Evolutionary conservation across 208 protist genomes (phyloP).

Genomic region (Vickermania ingenoplastis): DNA sequence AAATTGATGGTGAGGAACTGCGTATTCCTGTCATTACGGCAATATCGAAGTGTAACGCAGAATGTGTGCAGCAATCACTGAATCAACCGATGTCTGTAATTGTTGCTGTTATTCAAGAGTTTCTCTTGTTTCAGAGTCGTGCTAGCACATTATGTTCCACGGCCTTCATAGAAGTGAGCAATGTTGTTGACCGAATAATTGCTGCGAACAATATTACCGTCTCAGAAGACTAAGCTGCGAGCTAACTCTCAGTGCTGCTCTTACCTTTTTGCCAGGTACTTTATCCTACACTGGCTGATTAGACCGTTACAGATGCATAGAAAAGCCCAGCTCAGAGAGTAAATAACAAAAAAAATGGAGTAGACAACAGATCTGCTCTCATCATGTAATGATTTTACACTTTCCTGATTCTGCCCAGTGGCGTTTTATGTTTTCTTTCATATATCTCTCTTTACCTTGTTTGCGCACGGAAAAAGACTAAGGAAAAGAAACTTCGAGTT

Average conservation of each 20-base stretch:
- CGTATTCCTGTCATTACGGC: conserved; percentile 57
- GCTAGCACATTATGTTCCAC: conserved; percentile 56
- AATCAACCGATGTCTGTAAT: conserved; percentile 31
- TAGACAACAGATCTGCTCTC: not conserved
- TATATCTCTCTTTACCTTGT: not conserved
- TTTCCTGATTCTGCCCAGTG: conserved; percentile 9
- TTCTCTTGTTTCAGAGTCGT: conserved; percentile 77
- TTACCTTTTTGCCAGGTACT: no score
- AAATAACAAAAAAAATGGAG: not conserved
- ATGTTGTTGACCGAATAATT: conserved; percentile 32
- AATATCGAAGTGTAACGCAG: conserved; percentile 26
- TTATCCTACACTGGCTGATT: no score
- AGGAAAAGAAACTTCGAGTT: no score
- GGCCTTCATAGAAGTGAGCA: conserved; percentile 32
- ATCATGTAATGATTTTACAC: not conserved
- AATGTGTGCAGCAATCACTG: conserved; percentile 9
- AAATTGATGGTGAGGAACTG: conserved; percentile 11
- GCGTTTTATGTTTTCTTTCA: not conserved
- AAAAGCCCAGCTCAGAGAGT: not conserved
- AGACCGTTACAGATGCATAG: not conserved
- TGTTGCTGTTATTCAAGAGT: conserved; percentile 80
- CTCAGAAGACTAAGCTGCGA: no score
- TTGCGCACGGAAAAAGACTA: conserved; percentile 1
- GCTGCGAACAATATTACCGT: conserved; percentile 41
- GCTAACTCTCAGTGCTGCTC: no score